Conservation (phyloP, 352 stramenopile genomes). For the Globisporangium viniferum region DNA sequence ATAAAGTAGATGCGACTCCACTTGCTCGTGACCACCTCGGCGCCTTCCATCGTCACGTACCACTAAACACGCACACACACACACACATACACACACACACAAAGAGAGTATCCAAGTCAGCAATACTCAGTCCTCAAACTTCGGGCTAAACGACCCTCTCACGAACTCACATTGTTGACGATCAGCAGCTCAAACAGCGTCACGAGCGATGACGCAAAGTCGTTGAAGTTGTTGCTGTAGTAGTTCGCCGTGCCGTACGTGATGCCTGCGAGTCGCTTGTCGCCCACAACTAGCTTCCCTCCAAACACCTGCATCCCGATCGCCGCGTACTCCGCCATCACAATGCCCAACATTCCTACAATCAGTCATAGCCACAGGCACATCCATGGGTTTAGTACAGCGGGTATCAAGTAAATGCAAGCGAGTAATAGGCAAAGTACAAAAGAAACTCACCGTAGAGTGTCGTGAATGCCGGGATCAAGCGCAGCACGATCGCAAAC, state of each 20-base stretch:
- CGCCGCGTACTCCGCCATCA: slow-evolving; percentile 60
- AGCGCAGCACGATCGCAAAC: slow-evolving; percentile 47
- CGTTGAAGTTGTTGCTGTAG: slow-evolving; percentile 80
- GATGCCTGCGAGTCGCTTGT: slow-evolving; percentile 29
- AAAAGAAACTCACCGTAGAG: slow-evolving; percentile 34
- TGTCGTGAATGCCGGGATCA: slow-evolving; percentile 53
- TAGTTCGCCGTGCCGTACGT: slow-evolving; percentile 52
- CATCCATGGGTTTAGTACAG: too few relatives aligned
- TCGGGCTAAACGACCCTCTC: neutral
- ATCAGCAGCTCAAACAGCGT: slow-evolving; percentile 75
- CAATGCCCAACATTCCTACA: slow-evolving; percentile 49
- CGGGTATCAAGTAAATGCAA: too few relatives aligned
- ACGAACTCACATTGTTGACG: slow-evolving; percentile 66
- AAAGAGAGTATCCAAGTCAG: neutral
- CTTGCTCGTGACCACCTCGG: slow-evolving; percentile 44
- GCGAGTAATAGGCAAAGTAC: neutral
- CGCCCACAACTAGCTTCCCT: slow-evolving; percentile 41
- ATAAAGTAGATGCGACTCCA: slow-evolving; percentile 70
- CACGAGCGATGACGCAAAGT: slow-evolving; percentile 50
- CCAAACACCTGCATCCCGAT: slow-evolving; percentile 66
- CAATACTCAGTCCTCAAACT: too few relatives aligned
- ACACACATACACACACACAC: slow-evolving; percentile 2
- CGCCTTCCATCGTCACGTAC: slow-evolving; percentile 69
- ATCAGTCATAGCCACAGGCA: neutral
- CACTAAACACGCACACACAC: slow-evolving; percentile 26